Evolutionary conservation across 768 basidiomycete species (phyloP), one percentile per base, ranked within the genome.

Genomic region (Termitomyces sp.): DNA sequence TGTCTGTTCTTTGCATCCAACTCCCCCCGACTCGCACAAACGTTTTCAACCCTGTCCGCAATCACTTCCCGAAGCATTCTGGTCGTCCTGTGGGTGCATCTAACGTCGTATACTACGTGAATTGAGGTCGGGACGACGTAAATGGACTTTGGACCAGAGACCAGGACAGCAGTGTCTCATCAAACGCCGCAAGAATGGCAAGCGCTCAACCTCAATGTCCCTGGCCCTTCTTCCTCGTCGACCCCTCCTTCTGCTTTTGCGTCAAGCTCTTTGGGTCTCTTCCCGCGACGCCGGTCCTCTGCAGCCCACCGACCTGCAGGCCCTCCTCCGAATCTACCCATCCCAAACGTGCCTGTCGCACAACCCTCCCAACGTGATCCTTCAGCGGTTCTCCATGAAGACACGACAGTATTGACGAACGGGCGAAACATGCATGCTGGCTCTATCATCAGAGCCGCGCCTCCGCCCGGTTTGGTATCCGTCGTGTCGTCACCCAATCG

Each of bases 261-360:
- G n/a, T 52, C 66, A n/a, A 58, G 65, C 9, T 61, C 67, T 22
- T 66, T 73, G 3, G 60, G 70, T 20, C 63, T 78, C 55, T 70
- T 74, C 52, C 78, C 80, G 60, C 83, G 87, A 55, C 84, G 89
- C 53, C 87, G 89, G 63, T 90, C 87, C 26, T 83, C 85, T 54
- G 85, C 81, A 56, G 79, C 83, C 13, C 79, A 82, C 26, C 82
- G 86, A 46, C 87, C 88, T 6, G 81, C 85, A 40, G 84, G 74
- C 3, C 89, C 89, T 20, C 89, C 89, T 44, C 89, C 89, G 22
- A 83, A 76, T 65, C 80, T 84, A 63, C 89, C 89, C 50, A 90
- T 91, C 58, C 89, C 89, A 51, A 84, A 76, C 63, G 65, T 89
- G 36, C 89, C 89, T 41, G 62, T 68, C 18, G 62, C 70, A 32